Evolutionary conservation across 2,329 filamentous ascomycete genomes (phyloP).

Genomic region (Exophiala sp.): DNA sequence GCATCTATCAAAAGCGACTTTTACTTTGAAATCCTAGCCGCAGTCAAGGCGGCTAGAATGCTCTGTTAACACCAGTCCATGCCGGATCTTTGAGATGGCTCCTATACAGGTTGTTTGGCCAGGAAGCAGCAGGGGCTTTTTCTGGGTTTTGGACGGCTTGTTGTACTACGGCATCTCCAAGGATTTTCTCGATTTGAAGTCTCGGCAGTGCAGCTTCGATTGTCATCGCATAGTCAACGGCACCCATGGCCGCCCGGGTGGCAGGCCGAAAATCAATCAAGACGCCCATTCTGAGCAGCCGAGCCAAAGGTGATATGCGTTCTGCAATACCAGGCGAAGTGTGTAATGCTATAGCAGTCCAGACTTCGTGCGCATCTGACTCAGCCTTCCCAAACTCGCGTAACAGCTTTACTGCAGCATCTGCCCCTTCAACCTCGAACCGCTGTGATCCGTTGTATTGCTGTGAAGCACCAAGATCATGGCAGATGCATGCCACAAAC

Average conservation of each 20-base stretch:
- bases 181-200: constrained; percentile 39
- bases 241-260: constrained; percentile 22
- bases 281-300: constrained; percentile 37
- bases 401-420: constrained; percentile 37
- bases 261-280: constrained; percentile 37
- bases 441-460: constrained; percentile 34
- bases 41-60: constrained; percentile 21
- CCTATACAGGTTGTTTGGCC: constrained; percentile 33
- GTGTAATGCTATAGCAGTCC: constrained; percentile 44
- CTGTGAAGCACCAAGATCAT: constrained; percentile 33
- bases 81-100: constrained; percentile 27
- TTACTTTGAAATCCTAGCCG: too few relatives aligned
- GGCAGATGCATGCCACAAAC: constrained; percentile 33
- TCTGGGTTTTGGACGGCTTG: constrained; percentile 35
- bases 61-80: constrained; percentile 30
- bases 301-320: constrained; percentile 37
- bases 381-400: constrained; percentile 12
- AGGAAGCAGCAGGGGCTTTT: constrained; percentile 39
- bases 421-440: constrained; percentile 44
- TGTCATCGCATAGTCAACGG: constrained; percentile 21
- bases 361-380: constrained; percentile 37
- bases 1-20: not conserved
- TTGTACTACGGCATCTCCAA: constrained; percentile 40
- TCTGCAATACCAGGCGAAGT: constrained; percentile 43
- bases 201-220: constrained; percentile 32